Evolutionary conservation across 306 rosid genomes (phyloP), one percentile per base, ranked within the genome.

Genomic region (Benincasa hispida): DNA sequence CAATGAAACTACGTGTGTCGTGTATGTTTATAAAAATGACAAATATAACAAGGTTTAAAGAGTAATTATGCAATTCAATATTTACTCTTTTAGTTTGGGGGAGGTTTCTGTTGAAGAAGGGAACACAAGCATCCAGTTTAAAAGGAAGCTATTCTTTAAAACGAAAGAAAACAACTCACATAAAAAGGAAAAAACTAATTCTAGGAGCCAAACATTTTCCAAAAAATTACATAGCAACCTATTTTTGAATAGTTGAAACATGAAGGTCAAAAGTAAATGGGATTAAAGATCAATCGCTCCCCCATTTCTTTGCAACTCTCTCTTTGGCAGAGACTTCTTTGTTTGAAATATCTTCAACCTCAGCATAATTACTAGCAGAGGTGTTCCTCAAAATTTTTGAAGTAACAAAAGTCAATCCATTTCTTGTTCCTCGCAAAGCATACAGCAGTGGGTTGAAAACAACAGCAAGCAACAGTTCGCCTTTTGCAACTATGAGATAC

Each of bases 401-500:
- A 74, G 96, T 78, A 72, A 91, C 9, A 45, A 82, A 87, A 72
- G 85, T 75, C 28, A 92, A 81, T 72, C 89, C 91, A 62, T 87
- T 89, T 87, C 96, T 90, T 79, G 95, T 86, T 78, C 96, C 92
- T 79, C 99, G 87, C 60, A 94, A 81, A 72, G 86, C 85, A 82
- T 90, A 90, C 78, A 94, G 77, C 85, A 92, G 79, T 8, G 97
- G 96, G 79, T 94, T 94, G 86, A 92, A 37, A 82, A 88, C 65
- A 76, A 89, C 84, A 18, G 99, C 99, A 37, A 94, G 87, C 86
- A 92, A 73, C 87, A 92, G 67, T 60, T 89, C 95, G 74, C 97
- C 93, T 86, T 90, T 94, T 51, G 92, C 87, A 77, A 89, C 77
- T 82, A 92, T 74, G 68, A 92, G 92, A 79, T 85, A 92, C 99